Evolutionary conservation across 2,329 filamentous ascomycete species (phyloP), one percentile per base, ranked within the genome.

Genomic region (Aureobasidium sp.): DNA sequence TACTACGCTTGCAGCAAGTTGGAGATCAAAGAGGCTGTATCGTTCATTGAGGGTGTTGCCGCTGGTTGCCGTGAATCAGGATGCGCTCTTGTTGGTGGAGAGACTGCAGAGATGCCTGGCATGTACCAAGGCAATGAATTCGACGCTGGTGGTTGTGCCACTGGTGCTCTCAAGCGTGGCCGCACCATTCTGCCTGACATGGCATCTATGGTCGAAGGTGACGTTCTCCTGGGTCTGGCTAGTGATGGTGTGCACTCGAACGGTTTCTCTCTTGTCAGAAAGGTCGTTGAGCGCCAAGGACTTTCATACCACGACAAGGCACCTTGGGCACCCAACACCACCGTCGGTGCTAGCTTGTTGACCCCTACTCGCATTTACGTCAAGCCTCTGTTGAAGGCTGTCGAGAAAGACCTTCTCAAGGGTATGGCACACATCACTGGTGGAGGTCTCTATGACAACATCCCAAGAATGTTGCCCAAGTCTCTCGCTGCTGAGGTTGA

Each of bases 71-170:
- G 85, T 64, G 84, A 91, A 70, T 86, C 93, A 0, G 88, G 88
- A 48, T 96, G 93, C 71, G 92, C 92, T 17, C 83, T 99, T 3
- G 89, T 97, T n/a, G 94, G 94, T 42, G 94, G 94, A 48, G 94
- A 99, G 77, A 99, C 94, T 0, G 94, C 94, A 7, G 94, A 99
- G 77, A 97, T 99, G 94, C 93, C 93, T 0, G 92, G 92, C 61
- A 90, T 97, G 80, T 97, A 96, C 78, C 82, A 87, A 66, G 86
- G 84, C 59, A 89, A 91, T 55, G 90, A 95, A 71, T 99, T 97
- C 74, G 94, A 99, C 70, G 91, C 92, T 8, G 92, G 91, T 26
- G 94, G 94, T 65, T 89, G 89, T 42, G 93, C 93, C 20, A 87
- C 96, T 50, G 94, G 94, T 62, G 90, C 91, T 46, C 89, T 97